These are phyloP conservation scores for Massariosphaeria phaeospora DNA, from an alignment of 495 filamentous ascomycete genomes.

Conservation along the genomic window DNA sequence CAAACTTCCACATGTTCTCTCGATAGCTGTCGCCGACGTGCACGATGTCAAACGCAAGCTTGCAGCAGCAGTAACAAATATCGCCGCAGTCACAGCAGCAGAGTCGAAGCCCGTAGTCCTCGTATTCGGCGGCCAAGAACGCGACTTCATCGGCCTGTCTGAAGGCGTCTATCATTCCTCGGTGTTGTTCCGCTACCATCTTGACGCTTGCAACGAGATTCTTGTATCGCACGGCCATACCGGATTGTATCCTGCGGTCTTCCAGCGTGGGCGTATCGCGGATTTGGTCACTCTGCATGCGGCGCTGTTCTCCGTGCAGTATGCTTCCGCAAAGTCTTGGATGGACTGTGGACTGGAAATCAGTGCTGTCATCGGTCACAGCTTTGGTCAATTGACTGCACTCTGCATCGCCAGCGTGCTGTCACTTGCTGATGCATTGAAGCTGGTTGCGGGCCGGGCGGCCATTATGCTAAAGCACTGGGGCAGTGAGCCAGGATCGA, in stretches of 20 bases:
- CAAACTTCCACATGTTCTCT: not conserved
- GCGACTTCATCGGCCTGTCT: not conserved
- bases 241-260: constrained; percentile 11
- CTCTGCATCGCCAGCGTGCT: constrained; percentile 24
- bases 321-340: constrained; percentile 47
- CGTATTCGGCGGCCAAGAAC: constrained; percentile 4
- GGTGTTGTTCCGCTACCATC: constrained; percentile 47
- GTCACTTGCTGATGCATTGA: constrained; percentile 14
- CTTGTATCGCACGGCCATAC: not conserved
- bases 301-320: constrained; percentile 47
- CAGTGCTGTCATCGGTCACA: constrained; percentile 48
- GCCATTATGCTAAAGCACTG: constrained; percentile 13
- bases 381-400: constrained; percentile 32
- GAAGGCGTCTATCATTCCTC: not conserved
- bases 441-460: constrained; percentile 16
- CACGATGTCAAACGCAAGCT: not conserved
- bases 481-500: constrained; percentile 15
- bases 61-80: not conserved
- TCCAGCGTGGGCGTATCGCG: not conserved
- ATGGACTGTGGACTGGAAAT: constrained; percentile 43
- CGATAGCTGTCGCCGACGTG: not conserved
- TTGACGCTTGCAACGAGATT: constrained; percentile 16
- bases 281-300: constrained; percentile 13
- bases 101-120: not conserved
- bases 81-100: not conserved